phyloP scores from a whole-genome alignment of 441 rosid species.

The Brassica hybrid region DNA sequence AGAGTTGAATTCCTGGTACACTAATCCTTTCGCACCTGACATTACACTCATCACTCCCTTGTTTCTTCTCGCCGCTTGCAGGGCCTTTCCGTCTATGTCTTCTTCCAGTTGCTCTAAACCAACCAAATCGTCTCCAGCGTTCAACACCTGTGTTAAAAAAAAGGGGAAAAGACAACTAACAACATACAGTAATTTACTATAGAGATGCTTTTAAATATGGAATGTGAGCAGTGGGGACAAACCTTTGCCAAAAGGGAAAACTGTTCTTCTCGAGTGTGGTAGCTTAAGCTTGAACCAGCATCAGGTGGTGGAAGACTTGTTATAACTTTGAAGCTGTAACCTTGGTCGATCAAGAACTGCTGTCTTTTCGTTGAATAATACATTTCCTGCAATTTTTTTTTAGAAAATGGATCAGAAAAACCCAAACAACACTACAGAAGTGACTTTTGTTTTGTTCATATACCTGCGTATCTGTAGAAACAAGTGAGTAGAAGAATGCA shows the following conservation, averaged over 20 bases:
- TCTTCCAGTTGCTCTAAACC: constrained; percentile 91
- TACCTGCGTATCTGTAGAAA: constrained; percentile 91
- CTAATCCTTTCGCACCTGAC: constrained; percentile 92
- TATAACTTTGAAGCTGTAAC: constrained; percentile 97
- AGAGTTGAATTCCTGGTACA: constrained; percentile 90
- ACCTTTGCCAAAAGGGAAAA: constrained; percentile 75
- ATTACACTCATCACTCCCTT: constrained; percentile 79
- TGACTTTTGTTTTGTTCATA: background rate
- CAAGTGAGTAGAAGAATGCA: constrained; percentile 96
- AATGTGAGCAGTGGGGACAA: background rate
- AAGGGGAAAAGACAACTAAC: background rate
- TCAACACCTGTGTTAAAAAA: constrained; percentile 45
- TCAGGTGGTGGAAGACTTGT: constrained; percentile 91
- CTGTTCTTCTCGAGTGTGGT: constrained; percentile 70
- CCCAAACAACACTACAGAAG: background rate
- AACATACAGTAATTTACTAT: background rate
- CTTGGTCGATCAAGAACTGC: constrained; percentile 97
- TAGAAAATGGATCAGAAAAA: background rate
- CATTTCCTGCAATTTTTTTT: constrained; percentile 74
- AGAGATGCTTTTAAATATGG: background rate
- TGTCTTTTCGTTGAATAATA: constrained; percentile 96
- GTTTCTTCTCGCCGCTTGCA: constrained; percentile 70
- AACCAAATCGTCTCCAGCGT: constrained; percentile 85
- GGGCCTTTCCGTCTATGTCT: constrained; percentile 87
- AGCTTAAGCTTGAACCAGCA: constrained; percentile 80